A percentile compares a stretch with the other conserved stretches of the same genome.
phyloP scores from a whole-genome alignment of 2,329 filamentous ascomycete genomes.

The Septoria petroselini region DNA sequence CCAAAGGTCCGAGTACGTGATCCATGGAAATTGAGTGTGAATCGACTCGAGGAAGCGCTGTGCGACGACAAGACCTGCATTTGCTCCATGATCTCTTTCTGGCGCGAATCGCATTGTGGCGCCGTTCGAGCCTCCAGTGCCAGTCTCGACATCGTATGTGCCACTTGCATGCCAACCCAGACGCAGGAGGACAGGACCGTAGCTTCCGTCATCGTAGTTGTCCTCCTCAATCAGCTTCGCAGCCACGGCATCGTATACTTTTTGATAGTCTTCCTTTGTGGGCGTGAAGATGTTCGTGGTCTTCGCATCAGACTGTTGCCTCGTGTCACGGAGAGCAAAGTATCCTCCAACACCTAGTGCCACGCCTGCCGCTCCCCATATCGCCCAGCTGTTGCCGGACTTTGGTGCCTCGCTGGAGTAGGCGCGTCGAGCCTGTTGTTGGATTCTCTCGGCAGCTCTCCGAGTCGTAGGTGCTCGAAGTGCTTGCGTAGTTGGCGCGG shows the following conservation, averaged over 20 bases:
- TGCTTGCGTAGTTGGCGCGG: conserved; percentile 48
- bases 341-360: conserved; percentile 64
- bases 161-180: conserved; percentile 93
- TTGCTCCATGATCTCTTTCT: conserved; percentile 86
- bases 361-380: conserved; percentile 58
- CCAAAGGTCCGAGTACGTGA: conserved; percentile 95
- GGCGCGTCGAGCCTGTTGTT: conserved; percentile 70
- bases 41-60: conserved; percentile 91
- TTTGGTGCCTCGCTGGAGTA: conserved; percentile 56
- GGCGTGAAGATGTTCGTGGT: conserved; percentile 60
- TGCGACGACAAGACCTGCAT: conserved; percentile 80
- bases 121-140: conserved; percentile 90
- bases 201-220: conserved; percentile 95
- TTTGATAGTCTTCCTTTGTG: conserved; percentile 85
- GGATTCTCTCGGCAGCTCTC: conserved; percentile 62
- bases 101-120: conserved; percentile 95
- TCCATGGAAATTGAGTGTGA: conserved; percentile 91
- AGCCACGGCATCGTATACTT: conserved; percentile 87
- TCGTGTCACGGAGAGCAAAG: conserved; percentile 59
- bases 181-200: conserved; percentile 84
- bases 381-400: conserved; percentile 43
- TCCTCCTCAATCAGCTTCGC: conserved; percentile 78
- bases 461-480: conserved; percentile 58
- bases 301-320: conserved; percentile 42
- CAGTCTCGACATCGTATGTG: conserved; percentile 84